Conservation (phyloP, 2,329 filamentous ascomycete genomes). For the Bipolaris gigantea region DNA sequence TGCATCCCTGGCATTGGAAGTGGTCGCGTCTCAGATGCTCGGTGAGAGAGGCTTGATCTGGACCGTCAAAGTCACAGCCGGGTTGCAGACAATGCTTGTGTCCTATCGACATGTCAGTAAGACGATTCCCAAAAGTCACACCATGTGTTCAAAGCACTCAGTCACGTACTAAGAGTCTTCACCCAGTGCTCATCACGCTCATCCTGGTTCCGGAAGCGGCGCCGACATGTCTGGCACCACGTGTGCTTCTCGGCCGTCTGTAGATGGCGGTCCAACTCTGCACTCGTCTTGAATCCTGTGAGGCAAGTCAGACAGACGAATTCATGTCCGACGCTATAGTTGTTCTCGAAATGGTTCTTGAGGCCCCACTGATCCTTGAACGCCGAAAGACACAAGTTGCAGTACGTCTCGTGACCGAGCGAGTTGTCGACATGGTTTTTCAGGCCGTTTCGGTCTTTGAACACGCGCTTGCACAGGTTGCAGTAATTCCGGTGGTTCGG, state of each 20-base stretch:
- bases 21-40: conserved; percentile 34
- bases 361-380: conserved; percentile 39
- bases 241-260: conserved; percentile 32
- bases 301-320: conserved; percentile 36
- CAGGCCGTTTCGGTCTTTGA: conserved; percentile 40
- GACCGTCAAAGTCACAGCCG: conserved; percentile 38
- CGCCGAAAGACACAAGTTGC: conserved; percentile 40
- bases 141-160: background rate
- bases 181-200: conserved; percentile 40
- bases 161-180: conserved; percentile 28
- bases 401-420: conserved; percentile 30
- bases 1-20: conserved; percentile 38
- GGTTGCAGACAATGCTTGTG: conserved; percentile 40
- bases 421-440: conserved; percentile 42
- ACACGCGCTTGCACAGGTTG: conserved; percentile 41
- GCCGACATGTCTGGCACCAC: conserved; percentile 33
- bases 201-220: conserved; percentile 33
- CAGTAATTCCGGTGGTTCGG: conserved; percentile 37
- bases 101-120: conserved; percentile 12
- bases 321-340: conserved; percentile 31
- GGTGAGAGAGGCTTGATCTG: conserved; percentile 18
- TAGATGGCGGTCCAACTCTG: conserved; percentile 30
- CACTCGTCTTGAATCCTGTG: conserved; percentile 26
- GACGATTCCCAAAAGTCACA: too few relatives aligned
- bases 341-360: conserved; percentile 42